Base-by-base conservation (phyloP, 768 basidiomycete genomes). In the Phylloporus sp. region DNA sequence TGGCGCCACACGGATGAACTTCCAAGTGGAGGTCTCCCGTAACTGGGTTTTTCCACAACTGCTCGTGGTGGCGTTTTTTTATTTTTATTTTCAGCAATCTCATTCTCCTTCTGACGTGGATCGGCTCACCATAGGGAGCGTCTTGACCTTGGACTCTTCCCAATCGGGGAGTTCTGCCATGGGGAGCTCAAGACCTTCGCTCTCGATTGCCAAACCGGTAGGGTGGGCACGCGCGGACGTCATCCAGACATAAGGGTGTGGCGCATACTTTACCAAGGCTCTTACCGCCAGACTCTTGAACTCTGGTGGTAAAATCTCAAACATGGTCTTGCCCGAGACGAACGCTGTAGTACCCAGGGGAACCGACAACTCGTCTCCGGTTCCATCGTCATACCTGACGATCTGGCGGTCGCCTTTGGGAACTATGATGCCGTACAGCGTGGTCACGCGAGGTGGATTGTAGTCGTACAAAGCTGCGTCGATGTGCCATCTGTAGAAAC, bases 171-270 rank as follows among this genome's bases (percentile, higher is more conserved):
- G 76, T 49, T 90, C 81, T 15, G 74, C 66, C 37, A 79, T 54
- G 1, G 79, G 64, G 52, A 86, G 56, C 69, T 95, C 91, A 28
- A 80, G 69, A 0, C 83, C 85, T 40, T 94, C 92, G 3, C 70
- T 72, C 64, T 86, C 86, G 56, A 93, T 84, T 1, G 90, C 91
- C 8, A 95, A 70, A 6, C 90, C 91, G 18, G 89, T 91, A 0
- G 87, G 71, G 57, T 81, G 63, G 1, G 88, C 82, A 46, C 73
- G 79, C 1, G 88, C 81, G 15, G 82, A 78, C 0, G 85, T 77
- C 88, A 94, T 93, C 90, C 90, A 92, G 29, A 91, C 83, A 62
- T 90, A 92, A 1, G 90, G 88, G 48, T 91, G 89, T 10, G 90
- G 89, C 5, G 86, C 79, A 61, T 91, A 93, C 59, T 72, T 78